These are phyloP conservation scores for Boletellus deceptivus DNA, from an alignment of 1,284 basidiomycete species.

Conservation along the genomic window DNA sequence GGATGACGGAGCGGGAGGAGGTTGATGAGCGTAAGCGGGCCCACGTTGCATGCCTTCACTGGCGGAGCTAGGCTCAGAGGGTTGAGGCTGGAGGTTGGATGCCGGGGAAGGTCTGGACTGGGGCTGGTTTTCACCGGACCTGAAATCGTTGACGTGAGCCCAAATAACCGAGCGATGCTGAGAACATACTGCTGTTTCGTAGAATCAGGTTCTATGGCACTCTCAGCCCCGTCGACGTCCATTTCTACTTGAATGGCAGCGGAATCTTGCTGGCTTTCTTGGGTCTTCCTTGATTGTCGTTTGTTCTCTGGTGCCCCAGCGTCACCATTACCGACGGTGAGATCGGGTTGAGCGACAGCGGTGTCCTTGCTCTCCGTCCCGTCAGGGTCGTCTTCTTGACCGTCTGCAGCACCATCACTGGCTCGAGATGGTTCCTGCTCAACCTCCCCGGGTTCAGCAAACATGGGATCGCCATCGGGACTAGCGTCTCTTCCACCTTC, in stretches of 20 bases:
- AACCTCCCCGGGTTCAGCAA: slow-evolving; percentile 13
- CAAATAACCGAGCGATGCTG: not conserved
- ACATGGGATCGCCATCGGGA: slow-evolving; percentile 21
- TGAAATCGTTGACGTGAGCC: slow-evolving; percentile 1
- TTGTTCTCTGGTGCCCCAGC: slow-evolving; percentile 20
- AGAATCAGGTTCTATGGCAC: slow-evolving; percentile 12
- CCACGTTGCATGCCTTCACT: slow-evolving; percentile 47
- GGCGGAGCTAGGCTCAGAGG: slow-evolving; percentile 36
- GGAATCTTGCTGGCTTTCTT: slow-evolving; percentile 21
- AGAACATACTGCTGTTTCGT: slow-evolving; percentile 33
- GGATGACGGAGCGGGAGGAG: slow-evolving; percentile 35
- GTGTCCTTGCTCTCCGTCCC: slow-evolving; percentile 31
- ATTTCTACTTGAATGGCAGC: slow-evolving; percentile 16
- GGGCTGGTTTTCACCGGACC: slow-evolving; percentile 10
- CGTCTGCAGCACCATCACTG: slow-evolving; percentile 13
- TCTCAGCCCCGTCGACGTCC: slow-evolving; percentile 27
- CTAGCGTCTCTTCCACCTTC: slow-evolving; percentile 24
- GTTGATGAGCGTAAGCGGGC: slow-evolving; percentile 38
- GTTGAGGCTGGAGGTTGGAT: slow-evolving; percentile 15
- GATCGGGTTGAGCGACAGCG: slow-evolving; percentile 41
- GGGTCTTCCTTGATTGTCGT: slow-evolving; percentile 16
- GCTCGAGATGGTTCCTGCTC: slow-evolving; percentile 21
- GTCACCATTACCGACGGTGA: slow-evolving; percentile 36
- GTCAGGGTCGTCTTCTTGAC: slow-evolving; percentile 30
- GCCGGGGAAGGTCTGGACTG: slow-evolving; percentile 6